Conservation (phyloP, 345 rosid genomes). For the Syzygium aqueum region DNA sequence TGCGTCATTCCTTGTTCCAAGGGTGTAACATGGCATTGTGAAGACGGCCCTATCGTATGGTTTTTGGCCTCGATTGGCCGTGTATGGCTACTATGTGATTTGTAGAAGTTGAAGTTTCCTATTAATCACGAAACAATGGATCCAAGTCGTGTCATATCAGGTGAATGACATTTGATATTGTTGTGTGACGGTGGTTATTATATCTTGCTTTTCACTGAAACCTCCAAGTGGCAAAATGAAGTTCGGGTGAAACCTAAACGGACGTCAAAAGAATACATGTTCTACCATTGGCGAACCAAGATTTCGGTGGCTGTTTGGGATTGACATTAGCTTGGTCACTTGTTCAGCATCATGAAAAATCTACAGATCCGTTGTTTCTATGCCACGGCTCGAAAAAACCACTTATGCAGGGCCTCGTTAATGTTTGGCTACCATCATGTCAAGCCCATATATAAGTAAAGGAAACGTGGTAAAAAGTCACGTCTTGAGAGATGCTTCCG, state of each 20-base stretch:
- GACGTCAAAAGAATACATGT: neutral
- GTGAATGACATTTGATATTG: neutral
- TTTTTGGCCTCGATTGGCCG: neutral
- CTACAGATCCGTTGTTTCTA: neutral
- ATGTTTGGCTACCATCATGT: neutral
- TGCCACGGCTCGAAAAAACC: neutral
- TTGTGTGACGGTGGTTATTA: neutral
- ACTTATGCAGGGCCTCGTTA: neutral
- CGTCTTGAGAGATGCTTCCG: neutral
- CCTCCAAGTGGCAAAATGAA: neutral
- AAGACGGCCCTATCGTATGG: neutral
- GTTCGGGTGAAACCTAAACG: neutral
- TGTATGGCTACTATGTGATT: neutral
- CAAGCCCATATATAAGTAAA: neutral
- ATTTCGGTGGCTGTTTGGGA: neutral
- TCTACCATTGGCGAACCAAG: neutral
- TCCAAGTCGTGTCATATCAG: neutral
- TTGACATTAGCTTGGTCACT: neutral
- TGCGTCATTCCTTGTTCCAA: neutral
- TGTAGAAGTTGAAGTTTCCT: neutral
- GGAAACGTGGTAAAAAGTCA: neutral
- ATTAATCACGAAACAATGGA: neutral
- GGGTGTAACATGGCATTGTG: neutral
- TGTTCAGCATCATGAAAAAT: neutral
- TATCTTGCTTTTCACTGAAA: neutral